Base-by-base conservation (phyloP, 495 filamentous ascomycete species). In the Xylaria curta region DNA sequence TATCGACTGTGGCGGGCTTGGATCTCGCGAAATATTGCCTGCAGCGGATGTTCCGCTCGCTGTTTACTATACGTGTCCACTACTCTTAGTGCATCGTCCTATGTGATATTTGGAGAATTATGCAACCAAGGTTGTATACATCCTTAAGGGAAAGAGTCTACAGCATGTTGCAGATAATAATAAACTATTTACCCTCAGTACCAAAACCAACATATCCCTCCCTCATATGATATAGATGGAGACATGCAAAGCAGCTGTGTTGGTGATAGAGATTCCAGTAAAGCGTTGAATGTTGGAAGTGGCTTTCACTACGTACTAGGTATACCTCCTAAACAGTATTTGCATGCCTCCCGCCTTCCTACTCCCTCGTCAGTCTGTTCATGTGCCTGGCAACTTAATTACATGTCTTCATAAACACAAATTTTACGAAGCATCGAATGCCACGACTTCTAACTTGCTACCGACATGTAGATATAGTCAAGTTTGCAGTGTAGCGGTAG, bases 1-100 rank as follows among this genome's bases (percentile, higher is more conserved):
- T 19, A 33, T 60, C 33, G 33, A 65, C 3, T 12, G 26, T n/a
- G 19, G 24, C 15, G 13, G 21, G 7, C 62, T 65, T 65, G 42
- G 19, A 61, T 62, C 60, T 70, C 54, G 56, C 54, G 21, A 31
- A 63, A 8, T 67, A 56, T 56, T 67, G 28, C 63, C 46, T 3
- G 3, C 49, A 17, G 65, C 65, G 65, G 65, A 1, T 56, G 33
- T 67, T 67, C 65, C 65, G 65, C 65, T 2, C 31, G 42, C 26
- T 38, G 3, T 24, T 24, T 46, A n/a, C 19, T 53, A 24, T 53
- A 53, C 4, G 3, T 44, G 38, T 46, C 1, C 31, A 13, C 31
- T 12, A 67, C 36, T 21, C 26, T 8, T 8, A 21, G 12, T 21
- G 17, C 47, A 24, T 31, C 38, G 60, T 42, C 62, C 47, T n/a